phyloP scores from a whole-genome alignment of 2,329 filamentous ascomycete species.

The Paraconiothyrium brasiliense region DNA sequence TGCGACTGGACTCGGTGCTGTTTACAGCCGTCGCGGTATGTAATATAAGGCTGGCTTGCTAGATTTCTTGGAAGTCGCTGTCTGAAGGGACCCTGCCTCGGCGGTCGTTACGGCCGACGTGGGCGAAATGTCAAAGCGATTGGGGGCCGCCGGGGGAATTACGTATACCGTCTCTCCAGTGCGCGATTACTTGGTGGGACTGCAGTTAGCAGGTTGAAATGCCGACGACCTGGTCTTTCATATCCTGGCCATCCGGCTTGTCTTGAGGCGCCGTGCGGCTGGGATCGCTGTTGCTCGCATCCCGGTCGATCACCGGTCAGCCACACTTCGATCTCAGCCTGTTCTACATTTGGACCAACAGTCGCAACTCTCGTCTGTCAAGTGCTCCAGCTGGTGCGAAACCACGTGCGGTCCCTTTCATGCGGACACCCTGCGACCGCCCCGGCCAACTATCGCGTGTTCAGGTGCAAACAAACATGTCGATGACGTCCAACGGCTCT shows the following conservation, averaged over 20 bases:
- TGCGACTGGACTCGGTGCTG: too few species aligned
- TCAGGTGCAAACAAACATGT: background rate
- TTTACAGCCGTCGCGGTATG: background rate
- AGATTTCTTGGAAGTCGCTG: slow-evolving; percentile 3
- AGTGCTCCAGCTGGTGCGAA: slow-evolving; percentile 3
- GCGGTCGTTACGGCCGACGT: slow-evolving; percentile 1
- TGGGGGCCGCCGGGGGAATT: slow-evolving; percentile 8
- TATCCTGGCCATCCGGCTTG: slow-evolving; percentile 1
- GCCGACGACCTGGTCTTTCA: slow-evolving; percentile 8
- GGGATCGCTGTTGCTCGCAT: slow-evolving; percentile 18
- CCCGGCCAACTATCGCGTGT: background rate
- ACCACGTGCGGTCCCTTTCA: slow-evolving; percentile 7
- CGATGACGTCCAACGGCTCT: slow-evolving; percentile 8
- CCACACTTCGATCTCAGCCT: slow-evolving; percentile 15
- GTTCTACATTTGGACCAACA: background rate
- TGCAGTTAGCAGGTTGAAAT: background rate
- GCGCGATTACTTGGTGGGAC: background rate
- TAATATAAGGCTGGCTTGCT: slow-evolving; percentile 17
- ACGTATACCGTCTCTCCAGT: background rate
- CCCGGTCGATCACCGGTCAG: slow-evolving; percentile 23
- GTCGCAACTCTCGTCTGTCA: background rate
- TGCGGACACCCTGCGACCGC: background rate
- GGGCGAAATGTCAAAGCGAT: slow-evolving; percentile 7
- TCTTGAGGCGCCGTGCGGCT: slow-evolving; percentile 13
- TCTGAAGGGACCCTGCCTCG: slow-evolving; percentile 8